These are phyloP conservation scores for Cucumis melo DNA, from an alignment of 306 rosid genomes.

Conservation along the genomic window DNA sequence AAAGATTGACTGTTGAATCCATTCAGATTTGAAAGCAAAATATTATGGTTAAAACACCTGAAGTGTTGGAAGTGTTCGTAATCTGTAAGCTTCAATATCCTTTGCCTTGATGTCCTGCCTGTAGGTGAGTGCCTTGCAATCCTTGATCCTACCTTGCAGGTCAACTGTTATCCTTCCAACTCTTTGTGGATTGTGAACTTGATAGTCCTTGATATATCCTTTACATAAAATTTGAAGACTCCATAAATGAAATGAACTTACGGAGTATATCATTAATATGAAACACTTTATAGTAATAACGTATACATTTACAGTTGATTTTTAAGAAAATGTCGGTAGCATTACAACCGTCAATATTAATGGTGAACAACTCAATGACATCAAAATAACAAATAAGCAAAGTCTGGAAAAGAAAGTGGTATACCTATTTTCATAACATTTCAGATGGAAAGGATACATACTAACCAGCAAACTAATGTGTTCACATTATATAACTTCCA, in stretches of 20 bases:
- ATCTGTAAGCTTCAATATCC: slow-evolving; percentile 58
- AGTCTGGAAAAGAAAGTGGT: not conserved
- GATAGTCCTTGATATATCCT: slow-evolving; percentile 72
- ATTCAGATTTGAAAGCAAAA: not conserved
- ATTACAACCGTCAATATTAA: not conserved
- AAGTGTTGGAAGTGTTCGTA: slow-evolving; percentile 50
- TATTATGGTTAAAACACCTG: slow-evolving; percentile 43
- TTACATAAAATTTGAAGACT: not conserved
- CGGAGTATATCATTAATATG: not conserved
- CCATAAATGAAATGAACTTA: not conserved
- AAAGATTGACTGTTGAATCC: not conserved
- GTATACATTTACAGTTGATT: not conserved
- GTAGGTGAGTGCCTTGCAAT: slow-evolving; percentile 59
- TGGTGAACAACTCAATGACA: not conserved
- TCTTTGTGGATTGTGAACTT: slow-evolving; percentile 77
- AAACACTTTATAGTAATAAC: not conserved
- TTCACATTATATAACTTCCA: not conserved
- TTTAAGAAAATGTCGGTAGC: not conserved
- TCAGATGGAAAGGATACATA: not conserved
- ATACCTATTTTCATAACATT: not conserved
- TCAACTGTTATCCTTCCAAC: slow-evolving; percentile 87
- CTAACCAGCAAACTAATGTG: not conserved
- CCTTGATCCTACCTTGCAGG: slow-evolving; percentile 78
- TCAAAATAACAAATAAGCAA: not conserved
- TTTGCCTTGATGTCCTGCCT: slow-evolving; percentile 63